Base-by-base conservation (phyloP, 148 eudicot genomes). In the Beta vulgaris region DNA sequence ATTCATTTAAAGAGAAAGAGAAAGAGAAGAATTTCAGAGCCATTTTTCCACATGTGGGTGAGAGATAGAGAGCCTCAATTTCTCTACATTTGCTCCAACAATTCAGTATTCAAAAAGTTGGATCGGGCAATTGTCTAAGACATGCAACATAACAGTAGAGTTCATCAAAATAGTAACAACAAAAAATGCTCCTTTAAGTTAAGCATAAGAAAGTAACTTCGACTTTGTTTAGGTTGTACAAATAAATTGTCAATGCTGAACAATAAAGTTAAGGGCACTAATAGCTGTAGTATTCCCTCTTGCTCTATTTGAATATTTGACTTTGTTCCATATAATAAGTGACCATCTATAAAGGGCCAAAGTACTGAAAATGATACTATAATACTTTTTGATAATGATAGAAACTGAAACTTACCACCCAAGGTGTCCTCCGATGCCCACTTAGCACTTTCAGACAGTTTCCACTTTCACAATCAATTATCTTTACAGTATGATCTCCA, bases 391-490 rank as follows among this genome's bases (percentile, higher is more conserved):
- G 44, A 75, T 10, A 42, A 7, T 36, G 21, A 66, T 8, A 70
- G 28, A 42, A 44, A 29, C 21, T 44, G 6, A 77, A 39, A 43
- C 94, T 87, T 82, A 94, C 98, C 98, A 94, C 98, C 98, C 98
- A 94, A 34, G 98, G 98, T n/a, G 98, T 94, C 82, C 98, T 90
- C 73, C 98, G 90, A 77, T 94, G 98, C 76, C 98, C 97, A 74
- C 85, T 84, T 66, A 91, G 82, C 81, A 94, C 97, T 83, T 91
- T 94, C 63, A 91, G 81, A 81, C 98, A 94, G 77, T 77, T 84
- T 72, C 98, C 98, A 75, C 89, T 90, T 73, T 79, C 83, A 69
- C 91, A 91, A 76, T 94, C 88, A 46, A 88, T 91, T 78, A 91
- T 87, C 83, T 94, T 94, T 10, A 94, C 98, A 8, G 98, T 94